Evolutionary conservation across 345 rosid genomes (phyloP).

Genomic region (Syzygium jambos): DNA sequence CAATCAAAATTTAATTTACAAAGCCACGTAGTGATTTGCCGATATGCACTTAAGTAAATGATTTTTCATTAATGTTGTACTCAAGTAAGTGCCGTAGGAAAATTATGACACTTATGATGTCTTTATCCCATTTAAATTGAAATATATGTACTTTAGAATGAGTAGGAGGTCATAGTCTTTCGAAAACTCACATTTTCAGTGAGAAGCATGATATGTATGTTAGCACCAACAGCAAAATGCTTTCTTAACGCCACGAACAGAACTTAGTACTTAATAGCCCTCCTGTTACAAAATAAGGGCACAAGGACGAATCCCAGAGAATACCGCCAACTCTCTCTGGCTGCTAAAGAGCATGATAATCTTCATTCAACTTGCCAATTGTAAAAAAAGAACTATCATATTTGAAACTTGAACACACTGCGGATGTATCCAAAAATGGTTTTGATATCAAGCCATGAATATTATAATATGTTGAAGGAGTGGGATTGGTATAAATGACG

Average conservation of each 20-base stretch:
- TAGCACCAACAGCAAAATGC: neutral
- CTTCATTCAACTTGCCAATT: neutral
- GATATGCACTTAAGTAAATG: too few relatives aligned
- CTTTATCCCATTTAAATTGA: too few relatives aligned
- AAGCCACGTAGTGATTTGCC: too few relatives aligned
- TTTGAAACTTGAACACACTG: neutral
- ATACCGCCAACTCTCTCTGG: neutral
- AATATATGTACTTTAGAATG: too few relatives aligned
- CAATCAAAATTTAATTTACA: too few relatives aligned
- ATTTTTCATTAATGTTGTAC: too few relatives aligned
- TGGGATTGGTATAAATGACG: neutral
- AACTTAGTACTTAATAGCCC: neutral
- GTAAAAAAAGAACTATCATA: too few relatives aligned
- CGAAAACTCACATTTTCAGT: too few relatives aligned
- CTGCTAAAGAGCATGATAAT: neutral
- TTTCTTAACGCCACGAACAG: neutral
- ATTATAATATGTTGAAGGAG: neutral
- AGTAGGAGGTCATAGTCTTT: too few relatives aligned
- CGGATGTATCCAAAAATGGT: neutral
- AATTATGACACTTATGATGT: too few relatives aligned
- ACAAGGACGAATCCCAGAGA: neutral
- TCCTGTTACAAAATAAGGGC: neutral
- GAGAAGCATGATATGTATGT: neutral
- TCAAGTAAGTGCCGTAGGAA: rapidly evolving
- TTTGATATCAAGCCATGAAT: neutral